Evolutionary conservation across 208 protist species (phyloP).

Genomic region (Trypanosomatidae sp.): DNA sequence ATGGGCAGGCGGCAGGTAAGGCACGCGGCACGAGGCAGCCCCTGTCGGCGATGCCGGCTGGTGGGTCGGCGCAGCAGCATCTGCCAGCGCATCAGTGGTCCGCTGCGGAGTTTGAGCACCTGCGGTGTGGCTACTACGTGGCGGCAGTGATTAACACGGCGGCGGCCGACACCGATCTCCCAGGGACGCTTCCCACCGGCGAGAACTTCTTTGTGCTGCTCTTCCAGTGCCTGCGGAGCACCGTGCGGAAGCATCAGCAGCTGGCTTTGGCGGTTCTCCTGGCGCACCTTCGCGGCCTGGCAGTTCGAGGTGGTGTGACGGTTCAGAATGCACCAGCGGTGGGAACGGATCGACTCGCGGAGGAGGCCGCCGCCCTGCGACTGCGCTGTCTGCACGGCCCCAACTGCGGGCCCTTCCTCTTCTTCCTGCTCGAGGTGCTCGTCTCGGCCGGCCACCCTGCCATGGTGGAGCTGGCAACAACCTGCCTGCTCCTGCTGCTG

Average conservation of each 20-base stretch:
- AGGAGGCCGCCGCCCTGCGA: constrained; percentile 22
- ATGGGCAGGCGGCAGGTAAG: not conserved
- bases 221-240: constrained; percentile 52
- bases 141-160: no score
- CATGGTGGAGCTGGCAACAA: constrained; percentile 24
- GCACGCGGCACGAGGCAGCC: not conserved
- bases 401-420: constrained; percentile 45
- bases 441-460: constrained; percentile 32
- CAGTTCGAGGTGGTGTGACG: no score
- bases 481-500: constrained; percentile 40
- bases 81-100: constrained; percentile 47
- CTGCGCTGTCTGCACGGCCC: constrained; percentile 46
- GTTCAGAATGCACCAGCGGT: no score
- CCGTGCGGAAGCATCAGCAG: constrained; percentile 54
- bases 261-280: constrained; percentile 37
- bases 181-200: constrained; percentile 1
- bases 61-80: constrained; percentile 16
- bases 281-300: constrained; percentile 28
- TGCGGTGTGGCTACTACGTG: constrained; percentile 42
- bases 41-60: constrained; percentile 8
- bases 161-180: no score
- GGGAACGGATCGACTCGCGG: not conserved
- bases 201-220: constrained; percentile 51
- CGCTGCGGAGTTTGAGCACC: constrained; percentile 34
- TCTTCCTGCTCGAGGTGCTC: constrained; percentile 41